Percentiles rank a stretch among this genome's conserved stretches.
Evolutionary conservation across 148 eudicot species (phyloP).

Genomic region (Nepenthes gracilis): DNA sequence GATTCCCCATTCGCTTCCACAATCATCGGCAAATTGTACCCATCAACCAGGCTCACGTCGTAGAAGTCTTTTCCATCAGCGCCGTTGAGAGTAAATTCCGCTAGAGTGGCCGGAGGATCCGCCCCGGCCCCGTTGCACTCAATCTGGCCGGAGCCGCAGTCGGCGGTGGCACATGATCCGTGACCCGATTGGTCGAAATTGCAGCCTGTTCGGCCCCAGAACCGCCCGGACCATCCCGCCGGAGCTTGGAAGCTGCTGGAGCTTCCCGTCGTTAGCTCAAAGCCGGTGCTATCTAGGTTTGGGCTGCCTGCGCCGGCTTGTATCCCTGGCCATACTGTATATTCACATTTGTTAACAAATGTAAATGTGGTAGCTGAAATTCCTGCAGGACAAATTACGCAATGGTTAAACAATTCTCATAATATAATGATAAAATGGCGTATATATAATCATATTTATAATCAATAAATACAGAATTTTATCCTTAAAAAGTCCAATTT

Average conservation of each 20-base stretch:
- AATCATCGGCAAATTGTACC: constrained; percentile 61
- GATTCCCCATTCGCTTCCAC: constrained; percentile 53
- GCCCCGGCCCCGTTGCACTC: constrained; percentile 64
- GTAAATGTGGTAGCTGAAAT: constrained; percentile 43
- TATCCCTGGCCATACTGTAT: constrained; percentile 69
- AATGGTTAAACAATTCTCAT: too few species aligned
- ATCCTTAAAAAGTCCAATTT: too few species aligned
- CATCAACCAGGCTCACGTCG: constrained; percentile 85
- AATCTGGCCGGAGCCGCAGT: constrained; percentile 54
- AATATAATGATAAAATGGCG: too few species aligned
- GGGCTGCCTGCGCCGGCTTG: constrained; percentile 42
- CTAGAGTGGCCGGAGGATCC: constrained; percentile 59
- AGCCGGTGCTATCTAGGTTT: constrained; percentile 47
- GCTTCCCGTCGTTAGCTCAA: constrained; percentile 36
- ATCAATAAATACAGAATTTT: too few species aligned
- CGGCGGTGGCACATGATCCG: constrained; percentile 59
- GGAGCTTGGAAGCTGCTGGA: constrained; percentile 53
- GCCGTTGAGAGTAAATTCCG: constrained; percentile 70
- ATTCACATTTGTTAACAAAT: constrained; percentile 57
- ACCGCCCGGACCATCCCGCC: constrained; percentile 84
- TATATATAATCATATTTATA: too few species aligned
- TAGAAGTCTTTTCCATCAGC: constrained; percentile 43
- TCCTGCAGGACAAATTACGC: background rate
- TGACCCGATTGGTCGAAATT: constrained; percentile 48
- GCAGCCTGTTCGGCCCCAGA: constrained; percentile 80